Conservation (phyloP, 176 grass and related monocot species). For the Pharus latifolius region DNA sequence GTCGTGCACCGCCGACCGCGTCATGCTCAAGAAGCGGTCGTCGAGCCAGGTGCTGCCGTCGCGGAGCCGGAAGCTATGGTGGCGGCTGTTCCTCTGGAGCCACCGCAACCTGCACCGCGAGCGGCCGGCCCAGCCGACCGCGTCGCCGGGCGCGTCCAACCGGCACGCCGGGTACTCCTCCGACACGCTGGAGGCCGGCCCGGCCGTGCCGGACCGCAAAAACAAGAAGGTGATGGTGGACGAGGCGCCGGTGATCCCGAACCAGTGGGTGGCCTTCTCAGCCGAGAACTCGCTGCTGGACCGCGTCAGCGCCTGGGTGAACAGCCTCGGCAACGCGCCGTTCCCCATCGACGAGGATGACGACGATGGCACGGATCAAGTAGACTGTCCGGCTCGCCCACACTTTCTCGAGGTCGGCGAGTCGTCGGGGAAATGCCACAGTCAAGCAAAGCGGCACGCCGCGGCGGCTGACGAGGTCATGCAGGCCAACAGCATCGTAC, state of each 20-base stretch:
- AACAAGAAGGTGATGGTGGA: conserved; percentile 42
- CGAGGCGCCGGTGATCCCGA: conserved; percentile 16
- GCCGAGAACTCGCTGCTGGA: conserved; percentile 56
- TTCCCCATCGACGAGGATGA: conserved; percentile 29
- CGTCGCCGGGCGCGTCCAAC: background rate
- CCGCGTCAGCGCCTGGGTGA: conserved; percentile 75
- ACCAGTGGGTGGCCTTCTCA: conserved; percentile 93
- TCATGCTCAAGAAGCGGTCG: conserved; percentile 90
- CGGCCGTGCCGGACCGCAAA: conserved; percentile 21
- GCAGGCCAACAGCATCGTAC: conserved; percentile 78
- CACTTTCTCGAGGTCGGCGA: conserved; percentile 39
- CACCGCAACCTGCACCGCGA: conserved; percentile 76
- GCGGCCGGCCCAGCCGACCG: conserved; percentile 1
- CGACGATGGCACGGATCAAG: background rate
- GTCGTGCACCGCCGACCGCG: conserved; percentile 56
- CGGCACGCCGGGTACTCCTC: conserved; percentile 73
- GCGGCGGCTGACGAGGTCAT: conserved; percentile 45
- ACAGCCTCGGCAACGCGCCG: conserved; percentile 43
- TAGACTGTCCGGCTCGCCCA: background rate
- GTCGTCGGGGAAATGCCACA: conserved; percentile 25
- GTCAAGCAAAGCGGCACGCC: conserved; percentile 12
- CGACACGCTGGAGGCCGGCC: conserved; percentile 54
- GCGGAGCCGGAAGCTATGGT: conserved; percentile 94
- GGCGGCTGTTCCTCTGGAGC: conserved; percentile 96
- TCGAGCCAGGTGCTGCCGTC: conserved; percentile 98